Percentiles rank a stretch among this genome's conserved stretches.
Conservation (phyloP, 2,329 filamentous ascomycete species). For the Xenoacremonium recifei region DNA sequence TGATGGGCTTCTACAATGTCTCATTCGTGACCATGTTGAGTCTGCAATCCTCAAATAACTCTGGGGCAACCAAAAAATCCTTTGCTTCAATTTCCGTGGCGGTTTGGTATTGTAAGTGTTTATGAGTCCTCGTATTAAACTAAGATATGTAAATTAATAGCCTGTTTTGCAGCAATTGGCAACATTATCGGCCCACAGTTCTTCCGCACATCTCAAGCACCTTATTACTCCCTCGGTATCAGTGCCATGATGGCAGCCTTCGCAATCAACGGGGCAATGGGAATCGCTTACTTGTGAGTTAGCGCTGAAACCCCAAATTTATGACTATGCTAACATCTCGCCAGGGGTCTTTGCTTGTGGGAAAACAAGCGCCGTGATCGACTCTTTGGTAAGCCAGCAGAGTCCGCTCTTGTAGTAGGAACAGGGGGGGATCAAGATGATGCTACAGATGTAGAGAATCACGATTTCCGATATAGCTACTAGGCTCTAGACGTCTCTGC, state of each 20-base stretch:
- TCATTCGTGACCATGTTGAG: conserved; percentile 29
- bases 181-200: conserved; percentile 32
- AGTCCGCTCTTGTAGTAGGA: conserved; percentile 2
- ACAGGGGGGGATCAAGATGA: conserved; percentile 7
- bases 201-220: conserved; percentile 25
- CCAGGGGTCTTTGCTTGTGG: conserved; percentile 10
- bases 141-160: too few relatives aligned
- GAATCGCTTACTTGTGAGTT: conserved; percentile 13
- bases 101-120: conserved; percentile 22
- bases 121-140: not conserved
- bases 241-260: conserved; percentile 26
- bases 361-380: conserved; percentile 23
- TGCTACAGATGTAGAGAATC: conserved; percentile 17
- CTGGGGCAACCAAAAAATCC: conserved; percentile 30
- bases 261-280: conserved; percentile 19
- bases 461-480: conserved; percentile 17
- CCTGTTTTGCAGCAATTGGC: conserved; percentile 19
- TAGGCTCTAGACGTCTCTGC: too few relatives aligned
- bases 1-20: conserved; percentile 34
- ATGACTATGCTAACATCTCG: not conserved
- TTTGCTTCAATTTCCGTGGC: conserved; percentile 29
- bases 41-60: conserved; percentile 28
- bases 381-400: conserved; percentile 9
- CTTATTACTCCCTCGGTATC: conserved; percentile 27
- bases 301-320: not conserved